Percentiles rank a stretch among this genome's conserved stretches.
phyloP scores from a whole-genome alignment of 176 grass and related monocot genomes.

The Triticum timopheevii region DNA sequence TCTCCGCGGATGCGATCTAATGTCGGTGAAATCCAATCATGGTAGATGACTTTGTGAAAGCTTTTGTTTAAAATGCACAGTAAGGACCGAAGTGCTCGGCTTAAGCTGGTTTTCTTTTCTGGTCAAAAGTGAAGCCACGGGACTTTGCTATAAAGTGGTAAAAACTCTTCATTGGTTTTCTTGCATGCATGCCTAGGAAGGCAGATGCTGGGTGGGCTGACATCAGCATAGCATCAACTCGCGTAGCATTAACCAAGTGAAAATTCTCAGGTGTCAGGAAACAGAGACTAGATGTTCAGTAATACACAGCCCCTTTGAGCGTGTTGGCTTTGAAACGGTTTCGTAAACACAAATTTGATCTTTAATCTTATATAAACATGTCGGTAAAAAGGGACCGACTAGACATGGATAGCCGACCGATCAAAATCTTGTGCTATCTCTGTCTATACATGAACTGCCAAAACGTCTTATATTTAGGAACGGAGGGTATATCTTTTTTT shows the following conservation, averaged over 20 bases:
- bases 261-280: background rate
- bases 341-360: background rate
- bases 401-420: too few relatives aligned
- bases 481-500: too few relatives aligned
- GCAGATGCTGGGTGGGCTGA: background rate
- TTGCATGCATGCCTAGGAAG: background rate
- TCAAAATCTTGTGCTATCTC: too few relatives aligned
- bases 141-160: constrained; percentile 20
- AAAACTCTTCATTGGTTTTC: background rate
- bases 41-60: background rate
- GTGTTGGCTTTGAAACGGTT: background rate
- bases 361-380: background rate
- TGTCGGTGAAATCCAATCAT: constrained; percentile 39
- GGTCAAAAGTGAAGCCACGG: constrained; percentile 1
- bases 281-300: background rate
- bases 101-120: background rate
- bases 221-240: constrained; percentile 25
- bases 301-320: background rate
- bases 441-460: too few relatives aligned
- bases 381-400: too few relatives aligned
- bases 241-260: constrained; percentile 6
- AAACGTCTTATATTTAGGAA: too few relatives aligned
- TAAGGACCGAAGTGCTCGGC: background rate
- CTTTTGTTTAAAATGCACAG: background rate
- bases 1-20: constrained; percentile 17